Conservation (phyloP, 495 filamentous ascomycete genomes). For the Acidomyces sp. region DNA sequence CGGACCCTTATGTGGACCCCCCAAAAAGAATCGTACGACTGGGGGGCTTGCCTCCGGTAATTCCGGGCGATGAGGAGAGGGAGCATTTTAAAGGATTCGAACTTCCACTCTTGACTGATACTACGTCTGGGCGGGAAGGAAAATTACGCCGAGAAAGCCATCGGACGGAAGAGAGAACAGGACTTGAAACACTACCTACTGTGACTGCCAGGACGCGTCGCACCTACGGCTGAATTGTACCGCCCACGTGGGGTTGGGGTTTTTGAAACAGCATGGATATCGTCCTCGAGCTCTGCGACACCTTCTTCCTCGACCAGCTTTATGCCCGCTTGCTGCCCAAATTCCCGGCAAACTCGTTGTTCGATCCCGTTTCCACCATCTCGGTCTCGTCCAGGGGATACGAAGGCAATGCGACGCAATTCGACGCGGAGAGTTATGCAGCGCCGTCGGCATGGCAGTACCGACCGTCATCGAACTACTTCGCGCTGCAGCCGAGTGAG, state of each 20-base stretch:
- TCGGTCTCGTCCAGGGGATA: constrained; percentile 30
- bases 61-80: too few relatives aligned
- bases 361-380: constrained; percentile 28
- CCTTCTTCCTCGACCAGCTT: constrained; percentile 65
- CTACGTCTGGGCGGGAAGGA: constrained; percentile 2
- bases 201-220: too few relatives aligned
- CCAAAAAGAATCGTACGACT: too few relatives aligned
- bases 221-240: too few relatives aligned
- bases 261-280: constrained; percentile 97
- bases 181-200: too few relatives aligned
- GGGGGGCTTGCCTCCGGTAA: too few relatives aligned
- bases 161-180: too few relatives aligned
- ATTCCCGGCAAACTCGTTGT: constrained; percentile 35
- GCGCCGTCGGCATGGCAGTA: constrained; percentile 37
- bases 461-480: constrained; percentile 56
- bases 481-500: constrained; percentile 55
- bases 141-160: neutral
- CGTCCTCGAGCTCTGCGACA: constrained; percentile 74
- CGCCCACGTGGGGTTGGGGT: too few relatives aligned
- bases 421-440: neutral
- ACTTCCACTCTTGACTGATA: neutral
- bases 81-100: too few relatives aligned
- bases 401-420: constrained; percentile 22
- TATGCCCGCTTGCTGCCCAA: constrained; percentile 63
- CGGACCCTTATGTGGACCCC: too few relatives aligned